Evolutionary conservation across 75 land plant species (phyloP).

Genomic region (Gnetum montanum): DNA sequence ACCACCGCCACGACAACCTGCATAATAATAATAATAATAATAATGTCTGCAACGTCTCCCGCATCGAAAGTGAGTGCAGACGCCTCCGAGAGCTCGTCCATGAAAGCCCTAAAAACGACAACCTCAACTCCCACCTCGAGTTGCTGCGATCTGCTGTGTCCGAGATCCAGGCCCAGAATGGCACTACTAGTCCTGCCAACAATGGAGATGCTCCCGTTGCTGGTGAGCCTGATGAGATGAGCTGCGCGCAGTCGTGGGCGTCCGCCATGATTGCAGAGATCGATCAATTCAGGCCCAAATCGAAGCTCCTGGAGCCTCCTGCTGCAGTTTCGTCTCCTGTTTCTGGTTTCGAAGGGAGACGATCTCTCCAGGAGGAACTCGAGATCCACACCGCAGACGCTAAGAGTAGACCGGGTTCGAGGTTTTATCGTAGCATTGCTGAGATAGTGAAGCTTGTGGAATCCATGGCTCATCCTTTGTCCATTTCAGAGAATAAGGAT

Average conservation of each 20-base stretch:
- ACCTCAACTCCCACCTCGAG: background rate
- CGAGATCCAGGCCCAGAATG: background rate
- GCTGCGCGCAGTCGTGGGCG: slow-evolving; percentile 18
- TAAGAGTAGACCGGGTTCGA: background rate
- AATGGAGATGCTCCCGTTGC: background rate
- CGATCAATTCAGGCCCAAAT: slow-evolving; percentile 10
- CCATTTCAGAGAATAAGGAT: background rate
- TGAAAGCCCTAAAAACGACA: background rate
- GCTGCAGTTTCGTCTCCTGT: no score
- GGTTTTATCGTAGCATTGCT: background rate
- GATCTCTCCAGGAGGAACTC: background rate
- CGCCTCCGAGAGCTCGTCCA: background rate
- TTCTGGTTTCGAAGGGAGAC: background rate
- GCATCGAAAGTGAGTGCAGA: slow-evolving; percentile 12
- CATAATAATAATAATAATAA: slow-evolving; percentile 18
- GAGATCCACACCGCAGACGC: background rate
- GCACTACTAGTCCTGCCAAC: background rate
- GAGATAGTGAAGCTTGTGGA: slow-evolving; percentile 5
- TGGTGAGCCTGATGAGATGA: slow-evolving; percentile 8
- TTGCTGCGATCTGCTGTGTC: background rate
- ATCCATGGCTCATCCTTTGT: slow-evolving; percentile 2
- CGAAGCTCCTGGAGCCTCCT: background rate
- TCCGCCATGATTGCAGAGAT: slow-evolving; percentile 23
- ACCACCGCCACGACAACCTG: slow-evolving; percentile 15
- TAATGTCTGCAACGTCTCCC: slow-evolving; percentile 11